These are phyloP conservation scores for Cystobasidium sp. DNA, from an alignment of 1,284 basidiomycete genomes.

Conservation along the genomic window DNA sequence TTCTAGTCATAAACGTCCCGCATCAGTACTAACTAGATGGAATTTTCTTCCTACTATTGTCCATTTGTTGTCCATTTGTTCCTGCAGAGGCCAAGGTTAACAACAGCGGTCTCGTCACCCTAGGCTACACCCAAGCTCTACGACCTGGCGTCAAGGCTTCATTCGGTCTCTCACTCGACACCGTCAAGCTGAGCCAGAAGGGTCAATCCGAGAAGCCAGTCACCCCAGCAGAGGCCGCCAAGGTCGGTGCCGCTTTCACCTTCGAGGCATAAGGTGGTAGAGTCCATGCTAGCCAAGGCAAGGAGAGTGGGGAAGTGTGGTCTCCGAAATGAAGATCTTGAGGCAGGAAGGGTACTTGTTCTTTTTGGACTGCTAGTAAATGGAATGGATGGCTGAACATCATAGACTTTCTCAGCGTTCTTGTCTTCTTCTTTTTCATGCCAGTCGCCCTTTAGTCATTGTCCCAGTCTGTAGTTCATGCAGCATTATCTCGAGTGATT, in stretches of 20 bases:
- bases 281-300: not conserved
- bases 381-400: not conserved
- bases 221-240: conserved; percentile 61
- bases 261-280: conserved; percentile 53
- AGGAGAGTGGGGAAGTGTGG: not conserved
- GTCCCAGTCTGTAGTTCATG: not conserved
- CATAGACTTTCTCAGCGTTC: not conserved
- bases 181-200: conserved; percentile 43
- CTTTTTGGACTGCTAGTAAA: too few relatives aligned
- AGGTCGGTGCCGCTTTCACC: conserved; percentile 64
- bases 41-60: not conserved
- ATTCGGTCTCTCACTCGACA: conserved; percentile 87
- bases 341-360: too few relatives aligned
- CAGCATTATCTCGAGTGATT: too few relatives aligned
- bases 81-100: conserved; percentile 88
- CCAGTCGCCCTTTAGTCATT: not conserved
- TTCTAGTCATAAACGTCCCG: too few relatives aligned
- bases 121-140: conserved; percentile 90
- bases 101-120: conserved; percentile 86
- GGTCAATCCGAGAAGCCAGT: conserved; percentile 40
- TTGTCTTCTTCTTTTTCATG: not conserved
- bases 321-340: too few relatives aligned
- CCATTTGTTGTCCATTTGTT: not conserved
- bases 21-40: conserved; percentile 66
- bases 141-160: conserved; percentile 92